A percentile compares a stretch with the other conserved stretches of the same genome.
phyloP scores from a whole-genome alignment of 176 grass and related monocot species.

The Coix lacrymajobi region DNA sequence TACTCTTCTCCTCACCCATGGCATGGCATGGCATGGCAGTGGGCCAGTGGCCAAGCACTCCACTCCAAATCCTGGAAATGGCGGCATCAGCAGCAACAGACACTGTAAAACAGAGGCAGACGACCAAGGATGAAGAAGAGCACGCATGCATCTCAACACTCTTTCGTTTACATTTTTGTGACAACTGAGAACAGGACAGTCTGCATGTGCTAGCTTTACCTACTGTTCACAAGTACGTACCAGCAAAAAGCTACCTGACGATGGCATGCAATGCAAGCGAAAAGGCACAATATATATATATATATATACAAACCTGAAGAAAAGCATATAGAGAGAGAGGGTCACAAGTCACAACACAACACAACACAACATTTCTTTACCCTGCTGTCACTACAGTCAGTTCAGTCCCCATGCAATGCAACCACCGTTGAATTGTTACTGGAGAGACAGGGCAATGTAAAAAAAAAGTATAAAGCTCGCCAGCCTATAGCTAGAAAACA shows the following conservation, averaged over 20 bases:
- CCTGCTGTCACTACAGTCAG: neutral
- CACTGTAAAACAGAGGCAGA: neutral
- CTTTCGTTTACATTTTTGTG: neutral
- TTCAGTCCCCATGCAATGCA: conserved; percentile 1
- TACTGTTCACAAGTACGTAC: neutral
- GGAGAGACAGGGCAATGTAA: neutral
- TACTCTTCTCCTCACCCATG: neutral
- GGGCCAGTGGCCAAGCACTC: neutral
- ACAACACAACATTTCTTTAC: neutral
- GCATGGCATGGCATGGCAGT: too few species aligned
- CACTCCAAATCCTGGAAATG: neutral
- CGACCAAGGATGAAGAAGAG: neutral
- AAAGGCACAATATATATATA: neutral
- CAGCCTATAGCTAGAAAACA: neutral
- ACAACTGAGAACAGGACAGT: neutral
- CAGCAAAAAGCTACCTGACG: neutral
- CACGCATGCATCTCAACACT: neutral
- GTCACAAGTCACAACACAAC: too few species aligned
- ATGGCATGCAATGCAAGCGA: neutral
- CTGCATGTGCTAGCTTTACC: neutral
- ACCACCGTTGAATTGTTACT: conserved; percentile 13
- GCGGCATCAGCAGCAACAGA: neutral
- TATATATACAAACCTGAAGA: neutral
- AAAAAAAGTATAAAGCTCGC: neutral
- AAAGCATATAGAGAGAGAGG: too few species aligned